Conservation (phyloP, 2,329 filamentous ascomycete species). For the Fusarium bulbicola region DNA sequence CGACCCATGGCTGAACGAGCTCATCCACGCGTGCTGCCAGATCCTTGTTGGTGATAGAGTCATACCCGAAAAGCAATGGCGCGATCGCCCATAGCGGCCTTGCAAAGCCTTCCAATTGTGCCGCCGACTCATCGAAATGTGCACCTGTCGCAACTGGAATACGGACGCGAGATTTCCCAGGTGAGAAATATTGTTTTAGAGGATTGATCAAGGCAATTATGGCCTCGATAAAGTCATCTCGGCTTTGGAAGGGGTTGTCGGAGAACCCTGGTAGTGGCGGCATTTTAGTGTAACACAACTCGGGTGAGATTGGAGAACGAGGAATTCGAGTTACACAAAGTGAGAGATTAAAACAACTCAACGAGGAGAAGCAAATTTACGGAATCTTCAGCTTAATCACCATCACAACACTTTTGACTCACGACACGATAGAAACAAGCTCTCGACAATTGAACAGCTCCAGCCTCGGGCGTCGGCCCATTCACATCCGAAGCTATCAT, state of each 20-base stretch:
- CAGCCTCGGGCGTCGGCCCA: slow-evolving; percentile 27
- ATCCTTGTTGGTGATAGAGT: slow-evolving; percentile 40
- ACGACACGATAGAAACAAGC: not conserved
- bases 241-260: slow-evolving; percentile 50
- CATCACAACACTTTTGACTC: not conserved
- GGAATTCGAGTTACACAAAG: not conserved
- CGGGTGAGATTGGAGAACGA: not conserved
- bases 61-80: slow-evolving; percentile 51
- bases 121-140: slow-evolving; percentile 55
- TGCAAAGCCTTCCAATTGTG: slow-evolving; percentile 57
- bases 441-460: not conserved
- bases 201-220: slow-evolving; percentile 48
- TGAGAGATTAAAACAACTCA: not conserved
- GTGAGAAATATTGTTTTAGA: slow-evolving; percentile 47
- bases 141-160: slow-evolving; percentile 51
- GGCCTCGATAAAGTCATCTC: slow-evolving; percentile 49
- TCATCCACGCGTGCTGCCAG: not conserved
- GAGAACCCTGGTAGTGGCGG: slow-evolving; percentile 52
- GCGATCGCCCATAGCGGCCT: slow-evolving; percentile 50
- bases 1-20: slow-evolving; percentile 44
- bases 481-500: slow-evolving; percentile 12
- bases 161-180: slow-evolving; percentile 47
- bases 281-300: slow-evolving; percentile 40
- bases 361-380: not conserved
- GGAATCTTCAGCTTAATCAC: not conserved